A percentile compares a stretch with the other conserved stretches of the same genome.
These are phyloP conservation scores for Melampsora abietis-canadensis DNA, from an alignment of 1,284 basidiomycete species.

Conservation along the genomic window DNA sequence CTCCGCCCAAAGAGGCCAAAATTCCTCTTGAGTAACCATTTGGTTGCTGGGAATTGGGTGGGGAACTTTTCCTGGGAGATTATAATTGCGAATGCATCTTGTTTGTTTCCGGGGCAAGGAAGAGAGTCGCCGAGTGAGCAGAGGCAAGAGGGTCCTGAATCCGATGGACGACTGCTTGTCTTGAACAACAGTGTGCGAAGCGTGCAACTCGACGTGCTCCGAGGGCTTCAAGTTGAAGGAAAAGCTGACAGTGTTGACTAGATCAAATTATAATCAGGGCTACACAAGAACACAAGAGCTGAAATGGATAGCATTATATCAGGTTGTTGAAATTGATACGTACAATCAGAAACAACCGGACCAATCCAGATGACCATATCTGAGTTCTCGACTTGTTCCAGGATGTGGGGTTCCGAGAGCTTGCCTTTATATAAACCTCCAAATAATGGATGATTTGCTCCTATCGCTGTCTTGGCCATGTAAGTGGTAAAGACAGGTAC, in stretches of 20 bases:
- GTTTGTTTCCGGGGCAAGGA: slow-evolving; percentile 14
- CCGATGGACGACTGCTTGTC: slow-evolving; percentile 44
- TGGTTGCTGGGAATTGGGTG: slow-evolving; percentile 19
- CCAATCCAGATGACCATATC: slow-evolving; percentile 83
- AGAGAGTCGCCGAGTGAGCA: slow-evolving; percentile 46
- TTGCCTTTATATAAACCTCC: slow-evolving; percentile 67
- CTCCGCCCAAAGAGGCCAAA: slow-evolving; percentile 74
- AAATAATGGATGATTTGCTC: slow-evolving; percentile 76
- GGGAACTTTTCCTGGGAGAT: slow-evolving; percentile 38
- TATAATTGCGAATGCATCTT: slow-evolving; percentile 45
- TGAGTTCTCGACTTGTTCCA: slow-evolving; percentile 72
- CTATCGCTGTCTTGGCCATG: slow-evolving; percentile 81
- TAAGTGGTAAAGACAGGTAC: slow-evolving; percentile 60
- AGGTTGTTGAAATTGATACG: background rate
- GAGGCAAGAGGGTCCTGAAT: slow-evolving; percentile 50
- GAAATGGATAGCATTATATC: no score
- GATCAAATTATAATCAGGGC: background rate
- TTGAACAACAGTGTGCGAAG: slow-evolving; percentile 67
- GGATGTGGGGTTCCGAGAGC: slow-evolving; percentile 61
- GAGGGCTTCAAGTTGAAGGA: slow-evolving; percentile 45
- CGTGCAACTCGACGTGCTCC: slow-evolving; percentile 68
- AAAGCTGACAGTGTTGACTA: slow-evolving; percentile 16
- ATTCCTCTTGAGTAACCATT: slow-evolving; percentile 52
- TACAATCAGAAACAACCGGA: slow-evolving; percentile 70
- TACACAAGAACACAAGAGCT: slow-evolving; percentile 2